phyloP scores from a whole-genome alignment of 1,139 yeast genomes.

The Lodderomyces orthopsilosis region DNA sequence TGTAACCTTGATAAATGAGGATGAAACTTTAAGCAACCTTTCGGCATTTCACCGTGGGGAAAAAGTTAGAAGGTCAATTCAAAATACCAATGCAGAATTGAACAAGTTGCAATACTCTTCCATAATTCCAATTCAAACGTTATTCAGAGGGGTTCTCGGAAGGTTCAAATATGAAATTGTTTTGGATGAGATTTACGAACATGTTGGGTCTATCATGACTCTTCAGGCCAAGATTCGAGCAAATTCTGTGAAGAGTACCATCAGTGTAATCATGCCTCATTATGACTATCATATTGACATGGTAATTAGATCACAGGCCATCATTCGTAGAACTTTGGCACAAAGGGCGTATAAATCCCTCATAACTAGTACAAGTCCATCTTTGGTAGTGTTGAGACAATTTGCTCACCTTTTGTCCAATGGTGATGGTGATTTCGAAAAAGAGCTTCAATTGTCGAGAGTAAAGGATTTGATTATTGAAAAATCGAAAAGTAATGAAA shows the following conservation, averaged over 20 bases:
- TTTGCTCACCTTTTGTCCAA: conserved; percentile 79
- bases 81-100: conserved; percentile 22
- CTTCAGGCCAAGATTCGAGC: conserved; percentile 58
- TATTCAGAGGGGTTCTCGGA: conserved; percentile 45
- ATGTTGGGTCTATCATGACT: conserved; percentile 33
- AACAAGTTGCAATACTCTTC: conserved; percentile 20
- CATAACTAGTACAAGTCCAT: conserved; percentile 69
- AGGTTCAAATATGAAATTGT: conserved; percentile 50
- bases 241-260: conserved; percentile 29
- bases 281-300: conserved; percentile 55
- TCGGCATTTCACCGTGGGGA: conserved; percentile 49
- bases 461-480: conserved; percentile 65
- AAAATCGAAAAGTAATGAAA: conserved; percentile 62
- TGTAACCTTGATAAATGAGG: conserved; percentile 41
- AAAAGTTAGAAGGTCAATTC: conserved; percentile 29
- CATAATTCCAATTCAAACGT: conserved; percentile 32
- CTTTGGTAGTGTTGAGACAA: conserved; percentile 69
- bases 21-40: conserved; percentile 33
- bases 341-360: conserved; percentile 74
- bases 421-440: conserved; percentile 70
- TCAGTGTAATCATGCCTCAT: conserved; percentile 43
- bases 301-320: conserved; percentile 72
- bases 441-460: conserved; percentile 69
- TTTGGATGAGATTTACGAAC: conserved; percentile 53
- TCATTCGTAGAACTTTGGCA: conserved; percentile 64